phyloP scores from a whole-genome alignment of 345 rosid genomes.

The Gossypium stocksii region DNA sequence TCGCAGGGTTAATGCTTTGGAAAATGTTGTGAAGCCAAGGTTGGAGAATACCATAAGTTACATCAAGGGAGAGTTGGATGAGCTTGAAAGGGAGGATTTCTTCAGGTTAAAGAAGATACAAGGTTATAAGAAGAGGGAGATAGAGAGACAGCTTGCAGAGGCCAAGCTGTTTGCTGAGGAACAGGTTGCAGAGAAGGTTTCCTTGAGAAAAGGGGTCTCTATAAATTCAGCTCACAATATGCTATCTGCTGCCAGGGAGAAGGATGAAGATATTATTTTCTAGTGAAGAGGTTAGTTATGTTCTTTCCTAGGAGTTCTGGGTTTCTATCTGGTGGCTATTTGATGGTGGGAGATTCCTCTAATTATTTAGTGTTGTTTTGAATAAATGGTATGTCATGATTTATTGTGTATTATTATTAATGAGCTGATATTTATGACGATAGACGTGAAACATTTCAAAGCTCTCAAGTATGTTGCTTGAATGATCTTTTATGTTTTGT shows the following conservation, averaged over 20 bases:
- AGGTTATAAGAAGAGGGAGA: conserved; percentile 75
- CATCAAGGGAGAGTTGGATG: conserved; percentile 89
- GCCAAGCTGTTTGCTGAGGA: conserved; percentile 65
- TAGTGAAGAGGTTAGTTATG: conserved; percentile 31
- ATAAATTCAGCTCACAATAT: conserved; percentile 53
- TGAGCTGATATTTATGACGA: background rate
- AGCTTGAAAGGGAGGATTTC: conserved; percentile 92
- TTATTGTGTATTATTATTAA: conserved; percentile 19
- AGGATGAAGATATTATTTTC: conserved; percentile 80
- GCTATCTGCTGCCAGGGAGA: conserved; percentile 49
- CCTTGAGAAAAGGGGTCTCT: conserved; percentile 73
- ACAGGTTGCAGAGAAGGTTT: conserved; percentile 56
- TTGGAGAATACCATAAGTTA: conserved; percentile 78
- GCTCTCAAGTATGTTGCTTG: conserved; percentile 5
- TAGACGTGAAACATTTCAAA: background rate
- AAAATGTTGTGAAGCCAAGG: conserved; percentile 89
- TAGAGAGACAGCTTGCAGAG: conserved; percentile 46
- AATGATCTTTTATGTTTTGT: background rate
- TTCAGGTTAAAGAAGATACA: conserved; percentile 89
- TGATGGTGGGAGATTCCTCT: conserved; percentile 2
- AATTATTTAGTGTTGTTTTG: conserved; percentile 3
- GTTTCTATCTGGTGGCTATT: conserved; percentile 14
- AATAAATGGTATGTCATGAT: conserved; percentile 27
- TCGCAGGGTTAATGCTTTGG: conserved; percentile 84
- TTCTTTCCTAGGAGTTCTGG: conserved; percentile 20